Conservation (phyloP, 2,329 filamentous ascomycete genomes). For the Microdochium nivale region DNA sequence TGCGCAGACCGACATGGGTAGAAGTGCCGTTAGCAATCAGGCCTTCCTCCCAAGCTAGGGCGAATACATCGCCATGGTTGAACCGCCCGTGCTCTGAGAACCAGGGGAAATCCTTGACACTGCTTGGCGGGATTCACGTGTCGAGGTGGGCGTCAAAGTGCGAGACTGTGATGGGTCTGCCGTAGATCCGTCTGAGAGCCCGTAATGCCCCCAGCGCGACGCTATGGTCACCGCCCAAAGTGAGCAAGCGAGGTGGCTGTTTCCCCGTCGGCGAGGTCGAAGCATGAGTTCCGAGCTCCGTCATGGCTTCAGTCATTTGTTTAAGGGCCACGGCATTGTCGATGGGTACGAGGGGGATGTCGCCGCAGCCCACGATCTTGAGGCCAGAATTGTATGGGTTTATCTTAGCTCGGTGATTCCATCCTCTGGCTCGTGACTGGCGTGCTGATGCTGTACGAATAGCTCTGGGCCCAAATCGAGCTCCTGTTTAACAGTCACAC, state of each 20-base stretch:
- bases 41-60: slow-evolving; percentile 27
- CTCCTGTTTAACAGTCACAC: slow-evolving; percentile 30
- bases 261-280: slow-evolving; percentile 17
- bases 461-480: slow-evolving; percentile 78
- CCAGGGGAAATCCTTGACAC: slow-evolving; percentile 38
- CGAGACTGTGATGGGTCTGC: slow-evolving; percentile 55
- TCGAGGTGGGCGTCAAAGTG: slow-evolving; percentile 64
- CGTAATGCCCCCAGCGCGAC: slow-evolving; percentile 54
- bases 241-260: slow-evolving; percentile 41
- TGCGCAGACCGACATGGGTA: slow-evolving; percentile 39
- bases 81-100: slow-evolving; percentile 39
- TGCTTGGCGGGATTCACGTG: slow-evolving; percentile 65
- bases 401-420: slow-evolving; percentile 72
- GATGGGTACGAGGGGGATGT: slow-evolving; percentile 78
- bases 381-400: slow-evolving; percentile 81
- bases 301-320: slow-evolving; percentile 78
- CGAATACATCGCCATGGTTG: slow-evolving; percentile 47
- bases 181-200: slow-evolving; percentile 43
- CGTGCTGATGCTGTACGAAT: slow-evolving; percentile 78
- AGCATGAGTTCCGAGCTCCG: slow-evolving; percentile 47
- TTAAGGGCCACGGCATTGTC: slow-evolving; percentile 74
- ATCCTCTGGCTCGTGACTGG: slow-evolving; percentile 71
- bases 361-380: slow-evolving; percentile 76
- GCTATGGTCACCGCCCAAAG: slow-evolving; percentile 57
- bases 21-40: slow-evolving; percentile 47